Evolutionary conservation across 495 filamentous ascomycete species (phyloP).

Genomic region (Aspergillus conjunctus): DNA sequence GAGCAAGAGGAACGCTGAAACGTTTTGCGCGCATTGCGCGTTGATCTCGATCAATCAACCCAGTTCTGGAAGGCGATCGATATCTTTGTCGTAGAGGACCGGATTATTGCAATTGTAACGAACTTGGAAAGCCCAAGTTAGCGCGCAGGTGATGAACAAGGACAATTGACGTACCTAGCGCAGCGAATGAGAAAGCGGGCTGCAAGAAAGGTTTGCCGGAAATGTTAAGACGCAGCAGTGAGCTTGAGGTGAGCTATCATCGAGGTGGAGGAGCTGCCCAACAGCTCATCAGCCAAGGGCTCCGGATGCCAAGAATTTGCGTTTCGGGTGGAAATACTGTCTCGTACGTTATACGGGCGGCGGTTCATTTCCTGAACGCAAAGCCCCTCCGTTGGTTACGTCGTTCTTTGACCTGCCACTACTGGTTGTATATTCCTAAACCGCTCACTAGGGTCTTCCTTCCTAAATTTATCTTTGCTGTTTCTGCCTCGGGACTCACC

Average conservation of each 20-base stretch:
- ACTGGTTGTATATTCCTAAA: not conserved
- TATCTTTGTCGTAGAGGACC: not conserved
- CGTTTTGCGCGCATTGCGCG: conserved; percentile 23
- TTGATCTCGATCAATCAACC: conserved; percentile 5
- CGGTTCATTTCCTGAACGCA: conserved; percentile 29
- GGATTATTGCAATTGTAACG: not conserved
- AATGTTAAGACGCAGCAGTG: too few relatives aligned
- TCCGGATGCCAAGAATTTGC: conserved; percentile 8
- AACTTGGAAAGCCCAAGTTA: not conserved
- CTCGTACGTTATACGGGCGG: conserved; percentile 25
- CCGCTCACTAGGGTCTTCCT: not conserved
- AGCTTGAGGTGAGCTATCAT: not conserved
- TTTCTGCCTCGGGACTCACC: not conserved
- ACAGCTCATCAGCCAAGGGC: not conserved
- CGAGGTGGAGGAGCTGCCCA: not conserved
- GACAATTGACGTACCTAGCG: not conserved
- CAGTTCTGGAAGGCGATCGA: not conserved
- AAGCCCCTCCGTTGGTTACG: conserved; percentile 40
- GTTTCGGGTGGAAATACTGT: not conserved
- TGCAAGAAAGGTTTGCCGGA: not conserved
- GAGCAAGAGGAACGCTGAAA: conserved; percentile 2
- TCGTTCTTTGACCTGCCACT: conserved; percentile 19
- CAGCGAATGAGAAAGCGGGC: too few relatives aligned
- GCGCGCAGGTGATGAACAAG: not conserved
- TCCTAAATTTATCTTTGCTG: not conserved